phyloP scores from a whole-genome alignment of 805 yeast genomes.

The Cyberlindnera xylosilytica region DNA sequence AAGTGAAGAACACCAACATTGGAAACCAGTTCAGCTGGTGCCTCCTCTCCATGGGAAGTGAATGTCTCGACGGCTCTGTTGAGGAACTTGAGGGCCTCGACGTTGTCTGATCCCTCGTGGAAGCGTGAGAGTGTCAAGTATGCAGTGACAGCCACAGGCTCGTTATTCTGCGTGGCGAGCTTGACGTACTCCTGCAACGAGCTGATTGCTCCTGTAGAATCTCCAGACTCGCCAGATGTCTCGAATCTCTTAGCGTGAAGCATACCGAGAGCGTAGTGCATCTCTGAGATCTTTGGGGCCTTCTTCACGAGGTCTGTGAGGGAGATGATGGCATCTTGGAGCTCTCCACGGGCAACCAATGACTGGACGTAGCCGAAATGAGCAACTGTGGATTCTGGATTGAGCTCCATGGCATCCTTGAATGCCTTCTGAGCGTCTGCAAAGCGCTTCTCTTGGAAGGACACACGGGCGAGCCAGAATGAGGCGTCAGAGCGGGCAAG shows the following conservation, averaged over 20 bases:
- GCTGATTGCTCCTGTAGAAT: slow-evolving; percentile 51
- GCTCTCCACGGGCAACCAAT: slow-evolving; percentile 66
- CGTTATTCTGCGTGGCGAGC: slow-evolving; percentile 54
- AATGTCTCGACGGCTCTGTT: slow-evolving; percentile 56
- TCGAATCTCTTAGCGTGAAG: slow-evolving; percentile 45
- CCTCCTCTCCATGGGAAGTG: slow-evolving; percentile 28
- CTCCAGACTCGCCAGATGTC: slow-evolving; percentile 8
- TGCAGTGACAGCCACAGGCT: slow-evolving; percentile 61
- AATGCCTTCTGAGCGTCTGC: slow-evolving; percentile 70
- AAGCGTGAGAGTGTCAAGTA: slow-evolving; percentile 65
- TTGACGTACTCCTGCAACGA: slow-evolving; percentile 69
- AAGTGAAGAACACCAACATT: slow-evolving; percentile 85
- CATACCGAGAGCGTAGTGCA: slow-evolving; percentile 71
- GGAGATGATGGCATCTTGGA: slow-evolving; percentile 82
- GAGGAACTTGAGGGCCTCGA: slow-evolving; percentile 64
- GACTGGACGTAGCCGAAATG: slow-evolving; percentile 85
- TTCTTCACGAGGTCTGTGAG: slow-evolving; percentile 70
- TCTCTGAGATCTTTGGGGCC: slow-evolving; percentile 69
- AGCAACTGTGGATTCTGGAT: slow-evolving; percentile 65
- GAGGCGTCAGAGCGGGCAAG: slow-evolving; percentile 56
- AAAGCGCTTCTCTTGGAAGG: slow-evolving; percentile 56
- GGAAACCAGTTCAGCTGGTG: slow-evolving; percentile 62
- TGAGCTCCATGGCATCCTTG: slow-evolving; percentile 64
- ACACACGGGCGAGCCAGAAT: slow-evolving; percentile 85
- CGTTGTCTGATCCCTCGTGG: slow-evolving; percentile 62